Base-by-base conservation (phyloP, 1,284 basidiomycete genomes). In the Irpex sp. region DNA sequence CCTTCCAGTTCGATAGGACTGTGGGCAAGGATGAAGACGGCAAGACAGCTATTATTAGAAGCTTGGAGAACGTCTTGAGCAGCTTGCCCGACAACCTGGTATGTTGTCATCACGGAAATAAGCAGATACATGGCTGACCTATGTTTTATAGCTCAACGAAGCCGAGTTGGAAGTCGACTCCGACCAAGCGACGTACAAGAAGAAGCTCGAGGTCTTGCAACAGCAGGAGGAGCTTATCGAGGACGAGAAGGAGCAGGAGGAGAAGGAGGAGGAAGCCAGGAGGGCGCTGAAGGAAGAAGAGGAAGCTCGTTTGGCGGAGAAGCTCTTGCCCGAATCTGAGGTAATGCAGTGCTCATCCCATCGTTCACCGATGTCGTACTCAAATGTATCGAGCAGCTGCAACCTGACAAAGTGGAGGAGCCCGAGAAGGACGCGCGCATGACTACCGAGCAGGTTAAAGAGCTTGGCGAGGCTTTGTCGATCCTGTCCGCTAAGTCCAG, bases 201-300 rank as follows among this genome's bases (percentile, higher is more conserved):
- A 98, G 81, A 95, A 97, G 77, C 86, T 99, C 63, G 97, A 98
- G 69, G 97, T 99, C 6, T 81, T 99, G 74, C 93, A 97, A 72
- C 94, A 99, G 74, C 97, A 99, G 77, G 95, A 99, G 75, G 97
- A 99, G 76, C 92, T 99, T 65, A 99, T 99, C 74, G 96, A 98
- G 76, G 97, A 98, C 74, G 97, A 99, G 78, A 89, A 96, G 67
- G 97, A 98, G 75, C 97, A 99, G 77, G 97, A 99, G 70, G 87
- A 94, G 76, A 96, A 97, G 76, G 96, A 97, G 75, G 92, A 94
- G 72, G 92, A 93, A 70, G 93, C 95, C 46, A 88, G 94, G 66
- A 89, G 93, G 69, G 90, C 89, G 53, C 90, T 90, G 75, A 88
- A 88, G 72, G 92, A 94, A 65, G 82, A 84, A 69, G 93, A 95